Percentiles rank a stretch among this genome's conserved stretches.
phyloP scores from a whole-genome alignment of 176 grass and related monocot species.

The Poa annua region DNA sequence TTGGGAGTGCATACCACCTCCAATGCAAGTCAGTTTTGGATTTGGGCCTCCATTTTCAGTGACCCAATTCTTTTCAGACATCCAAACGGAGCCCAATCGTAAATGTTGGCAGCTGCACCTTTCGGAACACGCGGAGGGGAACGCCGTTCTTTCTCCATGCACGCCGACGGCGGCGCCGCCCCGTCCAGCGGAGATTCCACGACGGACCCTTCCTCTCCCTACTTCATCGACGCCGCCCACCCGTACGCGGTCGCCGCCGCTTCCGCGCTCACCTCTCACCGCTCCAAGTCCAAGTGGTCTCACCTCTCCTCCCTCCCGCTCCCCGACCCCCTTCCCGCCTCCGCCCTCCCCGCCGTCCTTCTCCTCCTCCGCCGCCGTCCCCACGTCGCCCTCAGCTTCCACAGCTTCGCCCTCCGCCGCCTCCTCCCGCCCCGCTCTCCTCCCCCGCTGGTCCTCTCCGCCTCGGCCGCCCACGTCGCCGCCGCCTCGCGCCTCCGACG shows the following conservation, averaged over 20 bases:
- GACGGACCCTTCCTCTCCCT: slow-evolving; percentile 23
- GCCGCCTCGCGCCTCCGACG: slow-evolving; percentile 38
- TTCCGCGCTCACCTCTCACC: slow-evolving; percentile 38
- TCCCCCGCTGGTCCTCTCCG: slow-evolving; percentile 29
- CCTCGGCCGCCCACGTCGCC: slow-evolving; percentile 30
- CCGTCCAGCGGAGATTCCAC: slow-evolving; percentile 33
- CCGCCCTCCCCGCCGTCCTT: slow-evolving; percentile 36
- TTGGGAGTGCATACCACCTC: not conserved
- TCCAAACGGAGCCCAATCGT: not conserved
- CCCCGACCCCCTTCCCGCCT: slow-evolving; percentile 26
- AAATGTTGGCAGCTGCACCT: not conserved
- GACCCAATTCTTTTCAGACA: not conserved
- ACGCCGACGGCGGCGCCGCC: not conserved
- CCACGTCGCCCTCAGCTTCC: slow-evolving; percentile 44
- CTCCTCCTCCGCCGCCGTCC: slow-evolving; percentile 47
- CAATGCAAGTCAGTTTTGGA: not conserved
- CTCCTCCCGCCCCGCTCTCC: not conserved
- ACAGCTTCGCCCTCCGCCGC: slow-evolving; percentile 28
- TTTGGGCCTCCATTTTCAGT: not conserved
- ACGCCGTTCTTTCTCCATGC: not conserved
- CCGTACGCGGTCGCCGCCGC: slow-evolving; percentile 27
- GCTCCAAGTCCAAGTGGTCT: slow-evolving; percentile 52
- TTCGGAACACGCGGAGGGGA: not conserved
- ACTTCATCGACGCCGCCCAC: slow-evolving; percentile 34
- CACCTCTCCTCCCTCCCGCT: slow-evolving; percentile 45